Conservation (phyloP, 2,329 filamentous ascomycete genomes). For the Hypoxylon sp. region DNA sequence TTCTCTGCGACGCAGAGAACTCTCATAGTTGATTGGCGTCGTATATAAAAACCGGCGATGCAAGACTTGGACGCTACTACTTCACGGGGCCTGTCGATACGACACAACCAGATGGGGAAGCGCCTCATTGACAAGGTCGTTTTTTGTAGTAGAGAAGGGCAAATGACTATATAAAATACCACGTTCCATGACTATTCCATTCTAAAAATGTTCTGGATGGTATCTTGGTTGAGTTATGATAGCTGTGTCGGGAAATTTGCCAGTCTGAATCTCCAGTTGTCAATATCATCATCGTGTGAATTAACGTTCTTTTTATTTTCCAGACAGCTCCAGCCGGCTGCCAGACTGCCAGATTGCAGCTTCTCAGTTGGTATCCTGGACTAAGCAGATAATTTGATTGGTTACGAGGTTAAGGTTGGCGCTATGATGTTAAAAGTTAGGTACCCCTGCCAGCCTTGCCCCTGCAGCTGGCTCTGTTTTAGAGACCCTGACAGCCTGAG, state of each 20-base stretch:
- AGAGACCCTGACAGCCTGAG: too few relatives aligned
- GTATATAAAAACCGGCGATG: conserved; percentile 13
- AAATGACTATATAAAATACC: conserved; percentile 9
- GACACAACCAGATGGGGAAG: conserved; percentile 36
- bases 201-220: background rate
- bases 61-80: conserved; percentile 34
- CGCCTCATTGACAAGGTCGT: conserved; percentile 35
- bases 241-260: background rate
- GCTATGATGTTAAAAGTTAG: conserved; percentile 7
- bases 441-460: background rate
- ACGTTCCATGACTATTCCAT: conserved; percentile 31
- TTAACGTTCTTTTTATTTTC: conserved; percentile 29
- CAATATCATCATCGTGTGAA: conserved; percentile 21
- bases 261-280: conserved; percentile 9
- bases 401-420: conserved; percentile 7
- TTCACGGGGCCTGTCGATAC: conserved; percentile 24
- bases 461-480: background rate
- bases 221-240: background rate
- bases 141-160: conserved; percentile 10
- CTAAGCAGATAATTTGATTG: conserved; percentile 27
- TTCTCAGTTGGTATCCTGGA: conserved; percentile 12
- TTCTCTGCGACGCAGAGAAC: conserved; percentile 86
- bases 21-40: conserved; percentile 60
- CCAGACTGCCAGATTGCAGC: conserved; percentile 8
- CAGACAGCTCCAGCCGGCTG: background rate